These are phyloP conservation scores for Chalciporus piperatus DNA, from an alignment of 768 basidiomycete species.

Conservation along the genomic window DNA sequence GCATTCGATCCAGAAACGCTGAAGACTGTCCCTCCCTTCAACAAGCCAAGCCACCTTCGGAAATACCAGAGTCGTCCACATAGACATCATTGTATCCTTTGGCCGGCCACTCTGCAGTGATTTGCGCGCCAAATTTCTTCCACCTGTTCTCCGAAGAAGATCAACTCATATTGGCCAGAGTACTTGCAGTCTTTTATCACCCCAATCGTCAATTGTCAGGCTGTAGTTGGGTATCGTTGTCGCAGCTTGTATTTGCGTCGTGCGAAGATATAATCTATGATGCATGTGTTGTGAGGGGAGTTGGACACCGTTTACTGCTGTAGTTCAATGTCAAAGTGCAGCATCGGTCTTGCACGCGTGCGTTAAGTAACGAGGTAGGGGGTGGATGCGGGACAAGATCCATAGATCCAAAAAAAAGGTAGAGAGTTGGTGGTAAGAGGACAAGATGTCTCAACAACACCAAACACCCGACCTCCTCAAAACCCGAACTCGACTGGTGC, in stretches of 20 bases:
- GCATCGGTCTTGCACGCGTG: too few species aligned
- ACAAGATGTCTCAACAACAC: background rate
- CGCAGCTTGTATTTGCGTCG: too few species aligned
- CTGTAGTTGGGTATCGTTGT: slow-evolving; percentile 4
- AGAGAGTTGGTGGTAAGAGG: too few species aligned
- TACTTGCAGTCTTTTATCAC: slow-evolving; percentile 29
- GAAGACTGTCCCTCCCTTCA: slow-evolving; percentile 29
- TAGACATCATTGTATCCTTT: slow-evolving; percentile 47
- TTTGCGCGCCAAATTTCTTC: slow-evolving; percentile 51
- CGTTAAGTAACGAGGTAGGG: too few species aligned
- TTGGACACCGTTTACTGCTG: too few species aligned
- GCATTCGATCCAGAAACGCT: slow-evolving; percentile 47
- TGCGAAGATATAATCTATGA: too few species aligned
- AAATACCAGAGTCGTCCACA: slow-evolving; percentile 27
- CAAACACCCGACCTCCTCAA: slow-evolving; percentile 12
- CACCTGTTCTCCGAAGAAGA: slow-evolving; percentile 32
- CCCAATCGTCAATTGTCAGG: slow-evolving; percentile 27
- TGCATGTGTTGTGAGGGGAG: too few species aligned
- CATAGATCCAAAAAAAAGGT: too few species aligned
- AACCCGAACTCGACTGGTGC: background rate
- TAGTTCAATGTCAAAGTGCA: too few species aligned
- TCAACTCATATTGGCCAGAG: slow-evolving; percentile 27
- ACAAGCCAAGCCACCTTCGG: slow-evolving; percentile 22
- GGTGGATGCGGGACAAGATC: too few species aligned
- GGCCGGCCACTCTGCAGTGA: slow-evolving; percentile 46